Conservation (phyloP, 441 rosid genomes). For the Bruguiera hainesii region DNA sequence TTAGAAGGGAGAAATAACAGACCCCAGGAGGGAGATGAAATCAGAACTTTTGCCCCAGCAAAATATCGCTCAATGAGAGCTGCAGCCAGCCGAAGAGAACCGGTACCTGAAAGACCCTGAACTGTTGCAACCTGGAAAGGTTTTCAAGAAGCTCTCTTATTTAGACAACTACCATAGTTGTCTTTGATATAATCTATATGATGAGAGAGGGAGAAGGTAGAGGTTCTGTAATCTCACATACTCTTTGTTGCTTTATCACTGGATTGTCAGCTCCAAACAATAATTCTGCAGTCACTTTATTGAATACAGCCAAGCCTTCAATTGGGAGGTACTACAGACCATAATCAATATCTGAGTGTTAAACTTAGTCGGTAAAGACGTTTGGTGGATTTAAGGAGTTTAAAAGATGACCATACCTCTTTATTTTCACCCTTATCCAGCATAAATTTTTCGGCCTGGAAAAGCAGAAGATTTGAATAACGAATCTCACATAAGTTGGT, state of each 20-base stretch:
- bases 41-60: slow-evolving; percentile 80
- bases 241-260: slow-evolving; percentile 66
- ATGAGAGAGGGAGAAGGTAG: background rate
- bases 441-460: slow-evolving; percentile 88
- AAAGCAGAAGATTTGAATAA: slow-evolving; percentile 4
- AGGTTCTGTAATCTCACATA: slow-evolving; percentile 29
- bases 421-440: slow-evolving; percentile 87
- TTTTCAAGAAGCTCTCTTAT: background rate
- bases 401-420: slow-evolving; percentile 55
- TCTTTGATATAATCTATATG: background rate
- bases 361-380: background rate
- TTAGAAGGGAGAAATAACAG: slow-evolving; percentile 15
- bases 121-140: slow-evolving; percentile 80
- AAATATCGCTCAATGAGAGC: slow-evolving; percentile 92
- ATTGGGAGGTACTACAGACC: slow-evolving; percentile 82
- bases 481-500: slow-evolving; percentile 10
- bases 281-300: slow-evolving; percentile 88
- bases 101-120: slow-evolving; percentile 98
- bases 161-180: background rate
- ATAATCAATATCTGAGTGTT: slow-evolving; percentile 16
- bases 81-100: slow-evolving; percentile 88
- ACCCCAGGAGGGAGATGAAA: slow-evolving; percentile 98
- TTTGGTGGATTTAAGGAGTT: slow-evolving; percentile 6
- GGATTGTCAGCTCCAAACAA: slow-evolving; percentile 78
- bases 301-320: slow-evolving; percentile 93